Conservation (phyloP, 441 rosid genomes). For the Mallotus repandus region DNA sequence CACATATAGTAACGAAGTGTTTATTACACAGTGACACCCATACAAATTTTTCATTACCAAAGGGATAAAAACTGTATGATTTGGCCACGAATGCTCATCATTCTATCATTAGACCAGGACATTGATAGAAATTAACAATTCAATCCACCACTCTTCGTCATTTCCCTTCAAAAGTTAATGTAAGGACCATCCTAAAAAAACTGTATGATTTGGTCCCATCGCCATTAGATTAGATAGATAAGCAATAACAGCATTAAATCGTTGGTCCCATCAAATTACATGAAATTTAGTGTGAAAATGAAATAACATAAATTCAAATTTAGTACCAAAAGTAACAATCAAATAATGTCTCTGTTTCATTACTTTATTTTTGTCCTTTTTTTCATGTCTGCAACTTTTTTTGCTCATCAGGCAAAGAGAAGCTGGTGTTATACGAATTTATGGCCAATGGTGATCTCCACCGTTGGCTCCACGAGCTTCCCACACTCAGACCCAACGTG, state of each 20-base stretch:
- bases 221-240: not conserved
- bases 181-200: not conserved
- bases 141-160: too few species aligned
- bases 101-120: too few species aligned
- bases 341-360: not conserved
- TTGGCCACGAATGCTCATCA: too few species aligned
- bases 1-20: too few species aligned
- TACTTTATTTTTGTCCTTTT: not conserved
- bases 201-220: not conserved
- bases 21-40: too few species aligned
- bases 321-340: not conserved
- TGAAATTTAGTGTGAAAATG: slow-evolving; percentile 8
- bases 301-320: not conserved
- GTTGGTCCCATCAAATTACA: slow-evolving; percentile 5
- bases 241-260: not conserved
- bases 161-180: too few species aligned
- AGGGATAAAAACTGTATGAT: not conserved
- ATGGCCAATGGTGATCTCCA: slow-evolving; percentile 86
- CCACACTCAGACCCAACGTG: slow-evolving; percentile 67
- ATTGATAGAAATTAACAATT: too few species aligned
- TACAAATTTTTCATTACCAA: not conserved
- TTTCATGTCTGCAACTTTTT: not conserved
- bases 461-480: slow-evolving; percentile 95
- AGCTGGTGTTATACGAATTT: slow-evolving; percentile 71
- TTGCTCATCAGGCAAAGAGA: slow-evolving; percentile 58